Base-by-base conservation (phyloP, 306 rosid genomes). In the Glycine latifolia region DNA sequence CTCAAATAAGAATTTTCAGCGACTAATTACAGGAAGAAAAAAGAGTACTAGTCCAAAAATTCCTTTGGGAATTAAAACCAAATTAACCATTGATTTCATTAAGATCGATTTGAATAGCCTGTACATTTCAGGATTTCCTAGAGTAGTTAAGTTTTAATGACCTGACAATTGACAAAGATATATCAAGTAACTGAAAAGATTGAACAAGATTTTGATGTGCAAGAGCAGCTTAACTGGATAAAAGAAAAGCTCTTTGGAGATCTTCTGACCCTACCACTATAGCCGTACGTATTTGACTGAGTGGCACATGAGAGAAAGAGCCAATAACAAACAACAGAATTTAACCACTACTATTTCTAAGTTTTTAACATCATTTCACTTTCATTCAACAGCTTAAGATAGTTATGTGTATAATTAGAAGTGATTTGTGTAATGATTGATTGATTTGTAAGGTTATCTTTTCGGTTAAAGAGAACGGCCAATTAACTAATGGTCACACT, bases 161-260 rank as follows among this genome's bases (percentile, higher is more conserved):
- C 55, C 43, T 86, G 89, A 87, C 85, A 78, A 77, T 35, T 85
- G 91, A 87, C 87, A 88, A 78, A 87, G 91, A 85, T 85, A 71
- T 82, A 43, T 83, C 83, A 61, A 87, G 76, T 82, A 83, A 85
- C 87, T 63, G 59, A 76, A 87, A 52, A 72, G 86, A 85, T 85
- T 75, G 90, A 84, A 84, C 69, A 85, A 68, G 91, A 90, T 92
- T 90, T 87, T 86, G 91, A 89, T 87, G 89, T 86, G 62, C 78
- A 63, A 84, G 72, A 84, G 72, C 74, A 75, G 71, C 62, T 52
- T 46, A 56, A 33, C 13, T 49, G 39, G 82, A 82, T 82, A 73
- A 84, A 84, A 82, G n/a, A 83, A 79, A 69, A 86, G 82, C 81
- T 90, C 43, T 49, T 48, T 8, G 52, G 11, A 85, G 89, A 93